phyloP scores from a whole-genome alignment of 345 rosid genomes.

The Brassica juncea region DNA sequence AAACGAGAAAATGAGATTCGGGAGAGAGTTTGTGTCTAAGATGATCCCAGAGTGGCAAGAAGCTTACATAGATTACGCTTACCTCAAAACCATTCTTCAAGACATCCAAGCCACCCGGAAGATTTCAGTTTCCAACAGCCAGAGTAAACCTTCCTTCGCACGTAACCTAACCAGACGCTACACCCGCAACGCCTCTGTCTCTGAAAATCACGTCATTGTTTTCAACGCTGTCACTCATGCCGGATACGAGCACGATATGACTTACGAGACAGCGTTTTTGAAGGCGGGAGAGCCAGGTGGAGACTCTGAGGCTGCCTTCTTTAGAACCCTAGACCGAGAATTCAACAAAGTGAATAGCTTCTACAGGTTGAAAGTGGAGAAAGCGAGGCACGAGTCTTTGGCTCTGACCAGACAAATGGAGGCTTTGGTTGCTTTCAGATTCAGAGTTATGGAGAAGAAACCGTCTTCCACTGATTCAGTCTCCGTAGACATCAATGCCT shows the following conservation, averaged over 20 bases:
- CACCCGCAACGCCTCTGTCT: slow-evolving; percentile 2
- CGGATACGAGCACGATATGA: background rate
- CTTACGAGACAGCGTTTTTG: slow-evolving; percentile 36
- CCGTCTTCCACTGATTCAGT: slow-evolving; percentile 16
- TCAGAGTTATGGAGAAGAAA: slow-evolving; percentile 56
- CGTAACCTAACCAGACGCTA: slow-evolving; percentile 41
- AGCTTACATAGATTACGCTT: slow-evolving; percentile 72
- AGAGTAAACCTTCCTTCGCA: slow-evolving; percentile 33
- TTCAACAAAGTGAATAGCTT: slow-evolving; percentile 43
- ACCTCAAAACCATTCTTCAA: slow-evolving; percentile 57
- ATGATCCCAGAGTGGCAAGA: slow-evolving; percentile 82
- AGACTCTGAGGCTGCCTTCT: slow-evolving; percentile 44
- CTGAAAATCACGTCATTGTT: slow-evolving; percentile 31
- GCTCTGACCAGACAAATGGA: slow-evolving; percentile 42
- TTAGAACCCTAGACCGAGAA: slow-evolving; percentile 45
- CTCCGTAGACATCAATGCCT: slow-evolving; percentile 25
- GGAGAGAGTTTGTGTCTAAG: slow-evolving; percentile 64
- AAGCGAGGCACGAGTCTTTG: slow-evolving; percentile 17
- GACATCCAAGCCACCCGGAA: slow-evolving; percentile 42
- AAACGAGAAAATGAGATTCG: slow-evolving; percentile 62
- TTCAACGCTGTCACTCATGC: slow-evolving; percentile 29
- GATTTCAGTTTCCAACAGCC: slow-evolving; percentile 23
- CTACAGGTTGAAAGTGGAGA: slow-evolving; percentile 31
- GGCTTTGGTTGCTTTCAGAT: slow-evolving; percentile 61
- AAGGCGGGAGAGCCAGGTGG: slow-evolving; percentile 42